Percentiles rank a stretch among this genome's conserved stretches.
Conservation (phyloP, 129 eudicot genomes). For the Chrysanthemum makinoi region DNA sequence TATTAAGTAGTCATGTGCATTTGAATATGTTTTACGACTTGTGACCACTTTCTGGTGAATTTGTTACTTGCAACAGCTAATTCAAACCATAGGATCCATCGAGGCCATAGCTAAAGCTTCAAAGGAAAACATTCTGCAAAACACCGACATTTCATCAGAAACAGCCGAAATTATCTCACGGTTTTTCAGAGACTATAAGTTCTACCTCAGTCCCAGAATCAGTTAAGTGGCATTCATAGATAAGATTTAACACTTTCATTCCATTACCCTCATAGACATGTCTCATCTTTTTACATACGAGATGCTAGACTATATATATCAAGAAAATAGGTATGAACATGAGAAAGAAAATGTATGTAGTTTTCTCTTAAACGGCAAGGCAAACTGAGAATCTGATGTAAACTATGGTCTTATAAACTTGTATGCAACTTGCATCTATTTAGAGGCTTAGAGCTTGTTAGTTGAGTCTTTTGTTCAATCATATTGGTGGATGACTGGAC, state of each 20-base stretch:
- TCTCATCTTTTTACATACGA: neutral
- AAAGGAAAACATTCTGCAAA: slow-evolving; percentile 61
- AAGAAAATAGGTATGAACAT: too few species aligned
- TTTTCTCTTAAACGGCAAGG: too few species aligned
- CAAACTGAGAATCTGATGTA: too few species aligned
- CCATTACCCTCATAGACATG: too few species aligned
- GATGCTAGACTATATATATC: too few species aligned
- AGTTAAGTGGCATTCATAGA: slow-evolving; percentile 18
- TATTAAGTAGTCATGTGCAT: slow-evolving; percentile 11
- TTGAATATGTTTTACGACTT: neutral
- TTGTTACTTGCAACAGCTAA: slow-evolving; percentile 51
- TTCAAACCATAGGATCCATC: slow-evolving; percentile 83
- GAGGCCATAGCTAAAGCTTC: slow-evolving; percentile 95
- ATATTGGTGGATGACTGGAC: too few species aligned
- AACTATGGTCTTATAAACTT: too few species aligned
- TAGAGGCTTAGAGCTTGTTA: too few species aligned
- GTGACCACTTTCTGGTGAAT: neutral
- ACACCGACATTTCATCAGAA: slow-evolving; percentile 83
- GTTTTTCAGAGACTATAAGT: slow-evolving; percentile 80
- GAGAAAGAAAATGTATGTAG: too few species aligned
- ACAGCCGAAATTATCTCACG: slow-evolving; percentile 69
- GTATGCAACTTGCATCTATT: too few species aligned
- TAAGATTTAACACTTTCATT: too few species aligned
- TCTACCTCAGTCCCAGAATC: slow-evolving; percentile 71
- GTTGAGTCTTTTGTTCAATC: too few species aligned